phyloP scores from a whole-genome alignment of 345 rosid genomes.

The Hypericum perforatum region DNA sequence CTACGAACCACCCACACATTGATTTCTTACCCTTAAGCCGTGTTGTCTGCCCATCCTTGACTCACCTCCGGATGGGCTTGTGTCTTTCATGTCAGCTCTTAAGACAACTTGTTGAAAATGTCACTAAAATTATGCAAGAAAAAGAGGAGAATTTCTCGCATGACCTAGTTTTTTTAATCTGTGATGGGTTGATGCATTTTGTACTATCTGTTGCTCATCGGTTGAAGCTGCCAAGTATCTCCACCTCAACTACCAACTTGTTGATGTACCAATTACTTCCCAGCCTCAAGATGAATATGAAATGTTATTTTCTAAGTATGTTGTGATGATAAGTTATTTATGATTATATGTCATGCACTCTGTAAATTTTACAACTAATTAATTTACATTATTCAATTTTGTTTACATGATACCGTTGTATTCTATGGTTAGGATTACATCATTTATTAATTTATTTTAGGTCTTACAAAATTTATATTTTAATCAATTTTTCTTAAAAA shows the following conservation, averaged over 20 bases:
- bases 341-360: too few species aligned
- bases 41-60: constrained; percentile 21
- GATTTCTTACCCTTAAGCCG: constrained; percentile 30
- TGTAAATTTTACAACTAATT: too few species aligned
- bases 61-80: constrained; percentile 12
- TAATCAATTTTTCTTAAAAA: too few species aligned
- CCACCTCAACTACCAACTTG: constrained; percentile 10
- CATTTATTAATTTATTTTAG: too few species aligned
- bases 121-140: constrained; percentile 19
- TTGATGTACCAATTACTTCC: constrained; percentile 12
- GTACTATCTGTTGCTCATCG: constrained; percentile 24
- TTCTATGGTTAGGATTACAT: too few species aligned
- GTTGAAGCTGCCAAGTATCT: constrained; percentile 20
- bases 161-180: constrained; percentile 30
- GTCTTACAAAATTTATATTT: too few species aligned
- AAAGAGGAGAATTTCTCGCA: constrained; percentile 2
- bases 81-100: constrained; percentile 17
- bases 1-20: constrained; percentile 26
- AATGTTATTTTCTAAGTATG: too few species aligned
- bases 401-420: too few species aligned
- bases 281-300: too few species aligned
- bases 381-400: too few species aligned
- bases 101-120: constrained; percentile 31
- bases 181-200: constrained; percentile 42
- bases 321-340: too few species aligned